Percentiles rank a stretch among this genome's conserved stretches.
These are phyloP conservation scores for Wickerhamiella azyma DNA, from an alignment of 805 yeast genomes.

Conservation along the genomic window DNA sequence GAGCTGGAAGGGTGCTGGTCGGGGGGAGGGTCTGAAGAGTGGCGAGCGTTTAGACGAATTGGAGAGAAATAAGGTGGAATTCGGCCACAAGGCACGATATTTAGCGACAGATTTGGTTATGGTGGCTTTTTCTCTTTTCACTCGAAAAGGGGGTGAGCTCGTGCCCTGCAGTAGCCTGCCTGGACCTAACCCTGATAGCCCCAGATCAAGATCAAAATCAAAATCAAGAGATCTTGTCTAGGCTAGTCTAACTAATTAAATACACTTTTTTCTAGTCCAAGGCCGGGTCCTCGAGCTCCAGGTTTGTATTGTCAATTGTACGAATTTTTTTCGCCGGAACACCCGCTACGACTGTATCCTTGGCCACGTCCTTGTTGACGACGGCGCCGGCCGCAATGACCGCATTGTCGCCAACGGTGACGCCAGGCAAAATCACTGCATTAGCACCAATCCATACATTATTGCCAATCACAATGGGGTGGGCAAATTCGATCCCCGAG, in stretches of 20 bases:
- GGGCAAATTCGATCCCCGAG: slow-evolving; percentile 38
- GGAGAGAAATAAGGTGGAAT: no score
- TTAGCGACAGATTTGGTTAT: no score
- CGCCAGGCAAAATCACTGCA: slow-evolving; percentile 47
- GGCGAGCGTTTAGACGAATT: no score
- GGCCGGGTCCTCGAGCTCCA: not conserved
- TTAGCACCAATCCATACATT: slow-evolving; percentile 57
- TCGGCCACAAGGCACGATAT: no score
- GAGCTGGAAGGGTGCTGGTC: no score
- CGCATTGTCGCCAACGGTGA: slow-evolving; percentile 45
- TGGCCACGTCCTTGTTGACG: slow-evolving; percentile 44
- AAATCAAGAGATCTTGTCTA: no score
- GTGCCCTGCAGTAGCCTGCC: no score
- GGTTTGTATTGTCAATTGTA: slow-evolving; percentile 4
- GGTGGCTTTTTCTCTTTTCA: no score
- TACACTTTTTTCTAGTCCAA: slow-evolving; percentile 2
- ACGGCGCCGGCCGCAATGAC: slow-evolving; percentile 59
- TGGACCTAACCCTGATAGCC: no score
- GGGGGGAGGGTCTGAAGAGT: no score
- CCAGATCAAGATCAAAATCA: not conserved
- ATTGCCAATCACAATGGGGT: slow-evolving; percentile 45
- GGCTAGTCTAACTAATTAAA: no score
- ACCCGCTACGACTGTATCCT: slow-evolving; percentile 46
- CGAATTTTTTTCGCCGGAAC: slow-evolving; percentile 36
- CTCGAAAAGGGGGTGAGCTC: no score